Evolutionary conservation across 352 stramenopile genomes (phyloP), one percentile per base, ranked within the genome.

Genomic region (Thalassiosira hispida): DNA sequence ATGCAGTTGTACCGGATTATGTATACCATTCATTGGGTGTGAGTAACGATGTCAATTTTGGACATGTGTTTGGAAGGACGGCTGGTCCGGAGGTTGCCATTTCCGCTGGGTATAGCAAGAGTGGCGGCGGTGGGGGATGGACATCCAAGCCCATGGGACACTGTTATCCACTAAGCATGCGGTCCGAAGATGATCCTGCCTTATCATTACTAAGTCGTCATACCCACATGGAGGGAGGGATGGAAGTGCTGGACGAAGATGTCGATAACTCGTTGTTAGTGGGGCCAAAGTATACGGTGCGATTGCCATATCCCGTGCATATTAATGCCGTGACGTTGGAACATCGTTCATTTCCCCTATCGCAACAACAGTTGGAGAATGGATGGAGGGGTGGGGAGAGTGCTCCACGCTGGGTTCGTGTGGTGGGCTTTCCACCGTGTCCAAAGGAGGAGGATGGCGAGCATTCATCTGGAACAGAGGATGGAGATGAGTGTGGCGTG

Each of bases 401-500:
- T 66, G 85, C 85, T 12, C 87, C 87, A 1, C 84, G 83, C 55
- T 60, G 73, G n/a, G 20, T 91, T 18, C 63, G 65, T 2, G 62
- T 91, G 3, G 67, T 90, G 73, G 87, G 74, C 14, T 91, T 86
- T 72, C 85, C 80, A 20, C 66, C 79, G 0, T 90, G 86, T 73
- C 14, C 35, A 29, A 57, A 35, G 22, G 46, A 59, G 18, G 35
- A n/a, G 9, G 27, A 49, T 11, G 53, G 31, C 7, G 44, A 60
- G 31, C n/a, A n/a, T n/a, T n/a, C n/a, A n/a, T n/a, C n/a, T n/a
- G n/a, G n/a, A 51, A 49, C 65, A 29, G 35, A 4, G 49, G 51
- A 49, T 8, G 44, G 74, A 11, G 67, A 71, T 33, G 49, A 55
- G 27, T 82, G 76, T 56, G 42, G 47, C n/a, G 53, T 60, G 27